Percentiles rank a stretch among this genome's conserved stretches.
These are phyloP conservation scores for Lachnellula subtilissima DNA, from an alignment of 2,329 filamentous ascomycete genomes.

Conservation along the genomic window DNA sequence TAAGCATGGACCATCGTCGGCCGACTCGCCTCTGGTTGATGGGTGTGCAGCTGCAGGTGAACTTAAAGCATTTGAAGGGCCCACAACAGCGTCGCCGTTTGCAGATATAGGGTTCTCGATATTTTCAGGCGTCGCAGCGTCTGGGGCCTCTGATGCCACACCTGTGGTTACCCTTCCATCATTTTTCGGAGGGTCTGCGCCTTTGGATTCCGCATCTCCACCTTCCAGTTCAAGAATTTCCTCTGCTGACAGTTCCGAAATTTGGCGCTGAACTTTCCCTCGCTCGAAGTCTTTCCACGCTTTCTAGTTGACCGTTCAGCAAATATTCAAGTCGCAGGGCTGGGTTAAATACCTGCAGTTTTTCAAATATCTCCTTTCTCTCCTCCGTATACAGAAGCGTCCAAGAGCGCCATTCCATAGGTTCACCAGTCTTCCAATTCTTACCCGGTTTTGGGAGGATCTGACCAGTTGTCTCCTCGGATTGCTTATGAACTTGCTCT, in stretches of 20 bases:
- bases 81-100: too few species aligned
- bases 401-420: slow-evolving; percentile 4
- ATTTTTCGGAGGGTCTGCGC: not conserved
- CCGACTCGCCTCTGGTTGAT: too few species aligned
- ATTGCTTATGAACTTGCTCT: not conserved
- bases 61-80: too few species aligned
- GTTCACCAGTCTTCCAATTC: not conserved
- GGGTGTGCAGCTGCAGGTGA: too few species aligned
- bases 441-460: not conserved
- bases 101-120: too few species aligned
- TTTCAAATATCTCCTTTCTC: slow-evolving; percentile 1
- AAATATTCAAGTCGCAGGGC: not conserved
- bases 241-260: not conserved
- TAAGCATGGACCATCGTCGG: too few species aligned
- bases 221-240: slow-evolving; percentile 2
- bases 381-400: slow-evolving; percentile 1
- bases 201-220: not conserved
- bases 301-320: not conserved
- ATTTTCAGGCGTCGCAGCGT: too few species aligned
- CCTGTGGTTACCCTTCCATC: too few species aligned
- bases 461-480: not conserved
- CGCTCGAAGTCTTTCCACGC: not conserved
- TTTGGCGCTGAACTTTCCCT: not conserved
- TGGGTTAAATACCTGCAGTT: not conserved
- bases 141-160: too few species aligned